Evolutionary conservation across 805 yeast species (phyloP).

Genomic region (Barnettozyma sp.): DNA sequence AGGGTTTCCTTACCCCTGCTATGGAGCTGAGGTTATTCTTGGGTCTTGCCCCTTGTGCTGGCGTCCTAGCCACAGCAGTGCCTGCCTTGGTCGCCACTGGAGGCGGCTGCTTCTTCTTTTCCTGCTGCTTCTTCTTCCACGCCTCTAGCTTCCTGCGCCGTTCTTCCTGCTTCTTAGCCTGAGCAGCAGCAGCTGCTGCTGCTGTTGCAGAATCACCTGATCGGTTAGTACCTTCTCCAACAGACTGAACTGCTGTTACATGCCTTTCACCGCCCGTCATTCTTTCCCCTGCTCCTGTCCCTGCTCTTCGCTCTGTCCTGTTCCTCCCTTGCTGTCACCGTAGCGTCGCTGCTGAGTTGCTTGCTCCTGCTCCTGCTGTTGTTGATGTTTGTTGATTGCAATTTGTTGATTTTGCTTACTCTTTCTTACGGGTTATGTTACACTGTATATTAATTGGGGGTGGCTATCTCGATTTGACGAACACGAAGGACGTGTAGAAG

Average conservation of each 20-base stretch:
- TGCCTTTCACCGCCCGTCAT: constrained; percentile 1
- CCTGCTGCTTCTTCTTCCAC: constrained; percentile 42
- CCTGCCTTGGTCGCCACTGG: constrained; percentile 14
- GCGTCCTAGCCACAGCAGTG: constrained; percentile 1
- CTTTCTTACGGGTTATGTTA: too few relatives aligned
- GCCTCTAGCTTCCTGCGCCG: constrained; percentile 39
- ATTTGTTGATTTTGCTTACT: too few relatives aligned
- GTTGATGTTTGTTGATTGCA: too few relatives aligned
- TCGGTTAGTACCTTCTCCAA: constrained; percentile 1
- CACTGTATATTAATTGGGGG: too few relatives aligned
- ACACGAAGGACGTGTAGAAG: constrained; percentile 80
- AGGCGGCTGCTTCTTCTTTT: constrained; percentile 20
- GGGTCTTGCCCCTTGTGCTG: neutral
- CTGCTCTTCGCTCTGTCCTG: too few relatives aligned
- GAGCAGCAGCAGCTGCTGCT: neutral
- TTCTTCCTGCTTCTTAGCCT: constrained; percentile 19
- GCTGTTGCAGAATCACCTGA: neutral
- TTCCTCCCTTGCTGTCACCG: too few relatives aligned
- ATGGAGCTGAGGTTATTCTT: constrained; percentile 1
- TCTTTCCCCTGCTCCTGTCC: too few relatives aligned
- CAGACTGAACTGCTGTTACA: neutral
- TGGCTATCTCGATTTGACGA: constrained; percentile 49
- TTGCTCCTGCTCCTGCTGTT: too few relatives aligned
- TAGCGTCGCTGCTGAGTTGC: too few relatives aligned
- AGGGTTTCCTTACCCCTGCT: neutral